phyloP scores from a whole-genome alignment of 345 rosid species.

The Hibiscus mutabilis region DNA sequence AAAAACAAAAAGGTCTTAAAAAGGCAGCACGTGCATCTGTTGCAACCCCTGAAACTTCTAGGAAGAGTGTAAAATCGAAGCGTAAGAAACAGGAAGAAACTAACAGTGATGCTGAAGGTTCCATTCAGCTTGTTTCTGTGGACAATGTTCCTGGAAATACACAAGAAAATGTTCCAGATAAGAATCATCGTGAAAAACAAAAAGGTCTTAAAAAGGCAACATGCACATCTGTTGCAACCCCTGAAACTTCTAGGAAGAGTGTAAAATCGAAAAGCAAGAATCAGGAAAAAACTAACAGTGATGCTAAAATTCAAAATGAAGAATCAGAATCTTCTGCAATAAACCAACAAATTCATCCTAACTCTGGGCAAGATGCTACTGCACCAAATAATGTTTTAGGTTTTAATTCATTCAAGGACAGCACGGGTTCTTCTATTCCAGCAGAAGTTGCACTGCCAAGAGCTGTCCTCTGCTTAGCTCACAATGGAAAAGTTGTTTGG shows the following conservation, averaged over 20 bases:
- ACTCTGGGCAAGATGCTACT: constrained; percentile 20
- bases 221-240: constrained; percentile 25
- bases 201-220: constrained; percentile 14
- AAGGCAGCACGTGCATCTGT: constrained; percentile 20
- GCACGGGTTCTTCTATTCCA: constrained; percentile 25
- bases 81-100: constrained; percentile 14
- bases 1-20: constrained; percentile 15
- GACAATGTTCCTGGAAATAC: constrained; percentile 27
- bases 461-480: constrained; percentile 74
- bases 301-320: constrained; percentile 20
- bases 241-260: constrained; percentile 20
- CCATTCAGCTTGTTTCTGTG: constrained; percentile 7
- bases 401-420: constrained; percentile 15
- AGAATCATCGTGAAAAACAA: constrained; percentile 16
- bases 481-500: constrained; percentile 89
- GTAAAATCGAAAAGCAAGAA: constrained; percentile 26
- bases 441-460: constrained; percentile 59
- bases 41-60: constrained; percentile 25
- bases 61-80: constrained; percentile 26
- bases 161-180: constrained; percentile 23
- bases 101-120: constrained; percentile 11
- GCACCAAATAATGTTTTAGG: constrained; percentile 16
- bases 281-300: constrained; percentile 11
- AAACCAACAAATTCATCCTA: constrained; percentile 21
- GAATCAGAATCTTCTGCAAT: constrained; percentile 19